Evolutionary conservation across 148 eudicot genomes (phyloP).

Genomic region (Rheum nobile): DNA sequence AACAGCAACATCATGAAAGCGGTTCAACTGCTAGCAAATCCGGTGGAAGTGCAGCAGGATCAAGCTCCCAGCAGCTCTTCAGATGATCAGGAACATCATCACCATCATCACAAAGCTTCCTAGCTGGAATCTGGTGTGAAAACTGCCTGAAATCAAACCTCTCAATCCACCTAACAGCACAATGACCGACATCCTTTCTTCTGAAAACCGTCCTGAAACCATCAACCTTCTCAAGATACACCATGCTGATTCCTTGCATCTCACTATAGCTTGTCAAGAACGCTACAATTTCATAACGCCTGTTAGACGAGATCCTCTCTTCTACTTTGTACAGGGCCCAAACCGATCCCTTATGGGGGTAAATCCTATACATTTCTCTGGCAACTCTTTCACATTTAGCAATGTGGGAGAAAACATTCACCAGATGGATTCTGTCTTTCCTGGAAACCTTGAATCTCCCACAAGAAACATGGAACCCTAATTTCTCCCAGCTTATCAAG

Average conservation of each 20-base stretch:
- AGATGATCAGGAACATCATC: slow-evolving; percentile 25
- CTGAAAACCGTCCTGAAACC: slow-evolving; percentile 66
- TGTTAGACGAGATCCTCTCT: slow-evolving; percentile 11
- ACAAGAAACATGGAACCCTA: slow-evolving; percentile 52
- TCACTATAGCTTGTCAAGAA: slow-evolving; percentile 62
- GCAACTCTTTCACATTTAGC: slow-evolving; percentile 75
- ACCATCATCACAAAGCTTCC: slow-evolving; percentile 57
- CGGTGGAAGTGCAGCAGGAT: slow-evolving; percentile 82
- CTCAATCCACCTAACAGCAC: slow-evolving; percentile 53
- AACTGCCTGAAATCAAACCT: slow-evolving; percentile 45
- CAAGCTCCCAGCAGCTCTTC: slow-evolving; percentile 79
- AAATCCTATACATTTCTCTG: slow-evolving; percentile 53
- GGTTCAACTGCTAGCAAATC: slow-evolving; percentile 28
- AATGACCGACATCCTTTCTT: slow-evolving; percentile 57
- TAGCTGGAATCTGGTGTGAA: slow-evolving; percentile 90
- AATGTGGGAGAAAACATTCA: slow-evolving; percentile 70
- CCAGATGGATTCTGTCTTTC: slow-evolving; percentile 28
- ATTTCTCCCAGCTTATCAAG: slow-evolving; percentile 31
- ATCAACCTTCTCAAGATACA: slow-evolving; percentile 66
- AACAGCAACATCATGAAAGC: not conserved
- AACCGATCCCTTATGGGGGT: slow-evolving; percentile 75
- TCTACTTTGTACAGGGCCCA: slow-evolving; percentile 66
- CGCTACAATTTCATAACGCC: slow-evolving; percentile 52
- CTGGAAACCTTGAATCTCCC: slow-evolving; percentile 62
- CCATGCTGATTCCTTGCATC: slow-evolving; percentile 62